Evolutionary conservation across 768 basidiomycete species (phyloP), one percentile per base, ranked within the genome.

Genomic region (Xerocomellus amylosporus): DNA sequence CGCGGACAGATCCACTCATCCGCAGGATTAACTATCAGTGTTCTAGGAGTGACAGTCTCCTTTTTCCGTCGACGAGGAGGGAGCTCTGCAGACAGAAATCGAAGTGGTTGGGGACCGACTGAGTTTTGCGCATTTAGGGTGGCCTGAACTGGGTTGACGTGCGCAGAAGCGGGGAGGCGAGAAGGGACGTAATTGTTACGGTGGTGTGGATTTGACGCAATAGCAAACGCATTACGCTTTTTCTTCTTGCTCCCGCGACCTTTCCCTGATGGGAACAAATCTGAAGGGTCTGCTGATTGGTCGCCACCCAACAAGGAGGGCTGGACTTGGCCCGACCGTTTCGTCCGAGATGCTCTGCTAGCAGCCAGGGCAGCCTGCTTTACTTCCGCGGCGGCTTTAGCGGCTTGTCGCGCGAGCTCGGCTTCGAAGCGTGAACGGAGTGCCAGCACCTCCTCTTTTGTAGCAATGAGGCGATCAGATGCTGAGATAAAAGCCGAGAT

Each of bases 1-100:
- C 88, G 90, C 58, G 88, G 82, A 68, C 96, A 98, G 54, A 98
- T 86, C 87, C 91, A 97, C 69, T 98, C 96, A 22, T 97, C 93
- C 33, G 73, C 78, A 8, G 85, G 83, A 54, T 83, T 79, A 22
- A 77, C 78, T 49, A 85, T 70, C 55, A 71, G 69, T 26, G 72
- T 20, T 22, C 63, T 62, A 24, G 71, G 53, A 33, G 70, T 56
- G 60, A 69, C 58, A 8, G 56, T 48, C 52, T 62, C 60, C 59
- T 65, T 62, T 46, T 68, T 65, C 42, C 69, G 64, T 52, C 74
- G 70, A 31, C 71, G 78, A 38, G 79, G 75, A 15, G 86, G 82
- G 40, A 90, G 76, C 57, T 87, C 83, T 13, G 87, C 86, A 14
- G 82, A 75, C 8, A 92, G 74, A 61, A 91, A 90, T 30, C 80